Evolutionary conservation across 768 basidiomycete species (phyloP), one percentile per base, ranked within the genome.

Genomic region (Nidularia pulvinata): DNA sequence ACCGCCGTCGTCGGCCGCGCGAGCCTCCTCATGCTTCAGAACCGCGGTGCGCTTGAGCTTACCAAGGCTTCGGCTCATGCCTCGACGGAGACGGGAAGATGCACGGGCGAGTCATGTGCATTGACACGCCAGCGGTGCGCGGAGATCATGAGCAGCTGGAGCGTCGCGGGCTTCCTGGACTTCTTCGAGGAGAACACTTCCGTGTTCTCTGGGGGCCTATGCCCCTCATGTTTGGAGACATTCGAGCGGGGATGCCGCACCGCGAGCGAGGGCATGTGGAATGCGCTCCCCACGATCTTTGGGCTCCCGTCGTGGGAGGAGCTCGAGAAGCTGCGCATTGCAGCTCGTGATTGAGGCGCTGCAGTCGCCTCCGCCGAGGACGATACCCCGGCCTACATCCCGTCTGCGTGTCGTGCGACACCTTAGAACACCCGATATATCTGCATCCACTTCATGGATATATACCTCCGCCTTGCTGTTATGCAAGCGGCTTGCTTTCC

Each of bases 91-190:
- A 43, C 50, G 16, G 32, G n/a, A 7, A 10, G 14, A 6, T 57
- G 60, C 55, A 57, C 55, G 9, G 56, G 58, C 22, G 45, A 53
- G 30, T 47, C 47, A 16, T 66, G 65, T 46, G 32, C 51, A 7
- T 32, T 50, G 19, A 59, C 61, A 11, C 59, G 64, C 49, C 50
- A 59, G 52, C 55, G 59, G 22, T 59, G 63, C 42, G 63, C 66
- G 11, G 61, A 64, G 7, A 58, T 66, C 32, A 52, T 70, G 6
- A 57, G 55, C 11, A 53, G 55, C 10, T 72, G 69, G 68, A 64
- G 65, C 48, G 65, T 66, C 51, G 69, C 69, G 0, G 69, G 66
- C 16, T 57, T 68, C 30, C 35, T 72, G 50, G 70, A 72, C 37
- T 70, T 68, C 43, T 61, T 65, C n/a, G 64, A 65, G 53, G 69